A percentile compares a stretch with the other conserved stretches of the same genome.
These are phyloP conservation scores for Parmales sp. DNA, from an alignment of 108 stramenopile genomes.

Conservation along the genomic window DNA sequence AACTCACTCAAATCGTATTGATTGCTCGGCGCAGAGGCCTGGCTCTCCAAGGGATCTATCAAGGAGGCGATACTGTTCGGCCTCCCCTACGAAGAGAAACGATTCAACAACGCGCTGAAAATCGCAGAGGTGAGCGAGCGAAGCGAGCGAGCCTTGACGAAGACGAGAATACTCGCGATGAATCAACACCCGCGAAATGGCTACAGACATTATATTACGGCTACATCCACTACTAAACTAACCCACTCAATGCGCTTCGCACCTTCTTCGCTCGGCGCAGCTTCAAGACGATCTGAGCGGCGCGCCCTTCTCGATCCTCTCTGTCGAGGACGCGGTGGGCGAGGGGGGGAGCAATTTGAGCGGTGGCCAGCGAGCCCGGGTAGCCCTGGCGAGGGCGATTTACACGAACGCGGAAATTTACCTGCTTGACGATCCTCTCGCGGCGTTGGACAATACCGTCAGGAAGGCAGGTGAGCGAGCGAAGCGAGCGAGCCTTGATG, in stretches of 20 bases:
- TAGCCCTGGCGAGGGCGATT: neutral
- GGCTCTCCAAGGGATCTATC: conserved; percentile 67
- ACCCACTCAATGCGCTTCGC: too few species aligned
- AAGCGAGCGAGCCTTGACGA: conserved; percentile 28
- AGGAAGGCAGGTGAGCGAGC: too few species aligned
- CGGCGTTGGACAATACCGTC: neutral
- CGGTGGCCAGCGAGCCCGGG: neutral
- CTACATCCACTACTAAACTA: too few species aligned
- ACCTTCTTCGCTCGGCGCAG: too few species aligned
- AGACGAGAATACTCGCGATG: too few species aligned
- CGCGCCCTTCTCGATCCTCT: conserved; percentile 19
- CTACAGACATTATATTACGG: too few species aligned
- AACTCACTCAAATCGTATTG: neutral
- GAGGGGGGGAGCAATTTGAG: conserved; percentile 44
- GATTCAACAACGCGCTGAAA: conserved; percentile 43
- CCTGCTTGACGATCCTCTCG: neutral
- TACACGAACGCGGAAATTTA: neutral
- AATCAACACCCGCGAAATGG: too few species aligned
- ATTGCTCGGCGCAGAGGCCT: conserved; percentile 37
- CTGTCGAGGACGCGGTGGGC: conserved; percentile 60
- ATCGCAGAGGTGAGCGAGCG: conserved; percentile 65
- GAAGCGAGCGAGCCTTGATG: too few species aligned
- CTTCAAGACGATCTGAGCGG: neutral
- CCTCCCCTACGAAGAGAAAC: conserved; percentile 42
- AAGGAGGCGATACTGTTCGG: conserved; percentile 71